Percentiles rank a stretch among this genome's conserved stretches.
Conservation (phyloP, 164 flowering plant genomes). For the Umbilicus rupestris region DNA sequence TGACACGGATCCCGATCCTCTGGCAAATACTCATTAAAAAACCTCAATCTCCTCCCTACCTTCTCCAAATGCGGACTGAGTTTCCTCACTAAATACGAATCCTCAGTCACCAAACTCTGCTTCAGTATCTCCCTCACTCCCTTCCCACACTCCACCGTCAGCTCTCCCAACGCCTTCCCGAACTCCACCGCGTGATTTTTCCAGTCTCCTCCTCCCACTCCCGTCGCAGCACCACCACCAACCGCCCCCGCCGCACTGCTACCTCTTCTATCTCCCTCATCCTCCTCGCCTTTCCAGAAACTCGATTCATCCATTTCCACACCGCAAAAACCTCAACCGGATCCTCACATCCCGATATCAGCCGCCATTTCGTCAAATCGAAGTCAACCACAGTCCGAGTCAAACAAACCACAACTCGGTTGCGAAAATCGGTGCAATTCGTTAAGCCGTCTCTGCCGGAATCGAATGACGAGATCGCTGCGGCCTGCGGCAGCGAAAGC, state of each 20-base stretch:
- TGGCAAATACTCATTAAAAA: constrained; percentile 70
- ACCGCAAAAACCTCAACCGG: neutral
- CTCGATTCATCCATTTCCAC: neutral
- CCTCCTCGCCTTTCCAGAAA: neutral
- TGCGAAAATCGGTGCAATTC: neutral
- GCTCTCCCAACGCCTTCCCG: constrained; percentile 23
- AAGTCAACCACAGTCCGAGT: neutral
- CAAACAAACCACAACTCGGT: neutral
- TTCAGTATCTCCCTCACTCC: constrained; percentile 34
- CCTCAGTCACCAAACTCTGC: constrained; percentile 29
- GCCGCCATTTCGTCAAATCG: neutral
- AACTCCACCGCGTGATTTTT: constrained; percentile 22
- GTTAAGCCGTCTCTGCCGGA: no score
- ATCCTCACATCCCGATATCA: neutral
- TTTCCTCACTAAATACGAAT: constrained; percentile 20
- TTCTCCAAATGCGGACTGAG: constrained; percentile 12
- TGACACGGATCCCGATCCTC: constrained; percentile 86
- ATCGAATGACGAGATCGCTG: neutral
- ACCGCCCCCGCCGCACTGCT: neutral
- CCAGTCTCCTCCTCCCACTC: constrained; percentile 11
- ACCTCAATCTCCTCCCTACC: constrained; percentile 13
- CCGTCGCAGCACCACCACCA: neutral
- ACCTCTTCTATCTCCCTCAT: no score
- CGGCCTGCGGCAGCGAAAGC: neutral
- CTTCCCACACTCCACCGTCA: constrained; percentile 28